Conservation (phyloP, 2,329 filamentous ascomycete genomes). For the Penicillium freii region DNA sequence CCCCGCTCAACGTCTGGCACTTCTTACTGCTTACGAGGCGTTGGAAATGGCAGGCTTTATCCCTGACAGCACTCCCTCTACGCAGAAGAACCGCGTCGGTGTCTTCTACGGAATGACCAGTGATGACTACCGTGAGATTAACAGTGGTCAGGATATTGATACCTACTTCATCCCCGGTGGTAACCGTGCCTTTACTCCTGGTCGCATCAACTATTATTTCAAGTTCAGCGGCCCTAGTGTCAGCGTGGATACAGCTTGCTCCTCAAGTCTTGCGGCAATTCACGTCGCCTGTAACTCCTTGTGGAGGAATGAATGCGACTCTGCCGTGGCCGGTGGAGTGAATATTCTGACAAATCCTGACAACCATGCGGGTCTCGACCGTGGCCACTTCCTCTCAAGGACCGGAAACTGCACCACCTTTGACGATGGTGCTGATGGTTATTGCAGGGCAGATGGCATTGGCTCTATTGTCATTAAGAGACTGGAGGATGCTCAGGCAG, state of each 20-base stretch:
- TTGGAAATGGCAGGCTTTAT: slow-evolving; percentile 79
- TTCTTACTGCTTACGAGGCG: slow-evolving; percentile 77
- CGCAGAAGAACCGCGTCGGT: slow-evolving; percentile 63
- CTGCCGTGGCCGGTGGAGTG: slow-evolving; percentile 73
- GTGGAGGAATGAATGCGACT: slow-evolving; percentile 75
- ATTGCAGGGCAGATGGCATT: slow-evolving; percentile 75
- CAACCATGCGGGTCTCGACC: slow-evolving; percentile 71
- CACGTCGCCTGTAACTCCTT: slow-evolving; percentile 70
- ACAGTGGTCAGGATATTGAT: slow-evolving; percentile 69
- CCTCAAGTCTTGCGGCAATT: slow-evolving; percentile 69
- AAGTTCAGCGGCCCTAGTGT: slow-evolving; percentile 72
- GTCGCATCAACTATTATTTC: slow-evolving; percentile 61
- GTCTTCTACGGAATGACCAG: slow-evolving; percentile 74
- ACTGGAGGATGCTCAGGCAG: slow-evolving; percentile 71
- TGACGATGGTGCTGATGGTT: slow-evolving; percentile 76
- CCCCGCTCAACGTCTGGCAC: slow-evolving; percentile 73
- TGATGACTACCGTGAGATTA: slow-evolving; percentile 75
- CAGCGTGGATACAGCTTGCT: slow-evolving; percentile 75
- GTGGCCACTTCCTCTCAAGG: slow-evolving; percentile 75
- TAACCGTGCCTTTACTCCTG: slow-evolving; percentile 49
- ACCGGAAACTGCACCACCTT: slow-evolving; percentile 77
- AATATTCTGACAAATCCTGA: slow-evolving; percentile 77
- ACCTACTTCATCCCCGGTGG: slow-evolving; percentile 66
- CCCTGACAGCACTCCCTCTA: slow-evolving; percentile 68
- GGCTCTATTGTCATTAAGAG: slow-evolving; percentile 75